Base-by-base conservation (phyloP, 2,329 filamentous ascomycete genomes). In the Lecanicillium sp. region DNA sequence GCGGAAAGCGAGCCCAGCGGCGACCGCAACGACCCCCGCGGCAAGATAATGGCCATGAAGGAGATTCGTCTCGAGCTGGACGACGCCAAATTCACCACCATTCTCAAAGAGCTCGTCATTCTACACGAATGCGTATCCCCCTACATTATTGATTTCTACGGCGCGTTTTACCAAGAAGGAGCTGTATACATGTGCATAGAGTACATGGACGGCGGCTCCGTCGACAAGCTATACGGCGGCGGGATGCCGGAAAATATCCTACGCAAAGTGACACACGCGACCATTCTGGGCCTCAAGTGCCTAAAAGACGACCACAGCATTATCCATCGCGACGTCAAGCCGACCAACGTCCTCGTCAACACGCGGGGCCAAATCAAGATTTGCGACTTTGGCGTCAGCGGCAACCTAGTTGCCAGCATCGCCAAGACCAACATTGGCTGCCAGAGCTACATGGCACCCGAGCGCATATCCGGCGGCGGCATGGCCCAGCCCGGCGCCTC, bases 181-280 rank as follows among this genome's bases (percentile, higher is more conserved):
- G 92, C 92, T 1, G 92, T 98, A 2, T 98, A 98, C 62, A 96
- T 98, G 60, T 98, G 92, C 64, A 95, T 98, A 59, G 92, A 98
- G 63, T 95, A 88, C 63, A 98, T 98, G 92, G 89, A 98, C 56
- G 92, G 92, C 33, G 92, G 92, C 7, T 96, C 89, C 28, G 89
- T 96, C 55, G 92, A 98, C 69, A 95, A 95, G 60, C 66, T 98
- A 11, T 98, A 98, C 58, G 75, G 75, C 9, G 86, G 89, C 43
- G 92, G 92, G 32, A 82, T 98, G 9, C 88, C 92, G 0, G 92
- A 98, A 58, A 77, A 76, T 30, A 81, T 98, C 1, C 66, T 98
- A 37, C 79, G 81, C 39, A 96, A 95, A 59, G 92, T 98, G 46
- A 88, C 90, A 0, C 77, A 92, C 46, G 83, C 85, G 15, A 95